phyloP scores from a whole-genome alignment of 148 eudicot species.

The Talinum fruticosum region DNA sequence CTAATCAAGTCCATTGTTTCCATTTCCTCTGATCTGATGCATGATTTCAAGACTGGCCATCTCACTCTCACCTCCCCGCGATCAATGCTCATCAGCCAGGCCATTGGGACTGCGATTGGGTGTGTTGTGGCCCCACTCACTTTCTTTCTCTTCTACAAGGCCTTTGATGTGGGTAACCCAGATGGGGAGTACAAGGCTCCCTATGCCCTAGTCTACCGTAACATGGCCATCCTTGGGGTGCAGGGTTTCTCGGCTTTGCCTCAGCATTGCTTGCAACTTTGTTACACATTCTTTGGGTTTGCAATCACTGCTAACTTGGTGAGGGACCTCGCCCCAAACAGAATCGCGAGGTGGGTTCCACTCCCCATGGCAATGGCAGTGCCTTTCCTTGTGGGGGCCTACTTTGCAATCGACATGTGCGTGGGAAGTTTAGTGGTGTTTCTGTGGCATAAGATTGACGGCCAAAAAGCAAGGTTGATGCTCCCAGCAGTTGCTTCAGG shows the following conservation, averaged over 20 bases:
- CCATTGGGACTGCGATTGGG: constrained; percentile 78
- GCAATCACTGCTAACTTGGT: constrained; percentile 57
- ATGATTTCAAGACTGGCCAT: constrained; percentile 82
- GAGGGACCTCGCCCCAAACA: constrained; percentile 47
- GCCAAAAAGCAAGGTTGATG: constrained; percentile 59
- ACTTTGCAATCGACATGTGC: constrained; percentile 88
- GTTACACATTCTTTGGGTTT: constrained; percentile 64
- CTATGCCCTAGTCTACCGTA: constrained; percentile 69
- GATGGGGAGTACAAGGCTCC: constrained; percentile 84
- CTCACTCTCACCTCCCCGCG: constrained; percentile 82
- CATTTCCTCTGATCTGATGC: constrained; percentile 78
- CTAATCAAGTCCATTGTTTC: constrained; percentile 77
- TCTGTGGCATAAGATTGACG: constrained; percentile 52
- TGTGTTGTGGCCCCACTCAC: constrained; percentile 70
- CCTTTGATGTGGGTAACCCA: constrained; percentile 77
- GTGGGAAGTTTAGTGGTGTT: constrained; percentile 70
- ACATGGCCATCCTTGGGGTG: constrained; percentile 86
- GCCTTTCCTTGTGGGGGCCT: constrained; percentile 83
- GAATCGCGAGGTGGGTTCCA: constrained; percentile 54
- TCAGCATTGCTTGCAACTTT: constrained; percentile 74
- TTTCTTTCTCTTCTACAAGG: constrained; percentile 61
- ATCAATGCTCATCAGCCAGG: constrained; percentile 83
- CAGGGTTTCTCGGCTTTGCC: constrained; percentile 90
- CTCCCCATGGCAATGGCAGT: constrained; percentile 96
- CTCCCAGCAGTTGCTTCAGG: constrained; percentile 90